Evolutionary conservation across 2,329 filamentous ascomycete species (phyloP).

Genomic region (Domatiomyces globalis): DNA sequence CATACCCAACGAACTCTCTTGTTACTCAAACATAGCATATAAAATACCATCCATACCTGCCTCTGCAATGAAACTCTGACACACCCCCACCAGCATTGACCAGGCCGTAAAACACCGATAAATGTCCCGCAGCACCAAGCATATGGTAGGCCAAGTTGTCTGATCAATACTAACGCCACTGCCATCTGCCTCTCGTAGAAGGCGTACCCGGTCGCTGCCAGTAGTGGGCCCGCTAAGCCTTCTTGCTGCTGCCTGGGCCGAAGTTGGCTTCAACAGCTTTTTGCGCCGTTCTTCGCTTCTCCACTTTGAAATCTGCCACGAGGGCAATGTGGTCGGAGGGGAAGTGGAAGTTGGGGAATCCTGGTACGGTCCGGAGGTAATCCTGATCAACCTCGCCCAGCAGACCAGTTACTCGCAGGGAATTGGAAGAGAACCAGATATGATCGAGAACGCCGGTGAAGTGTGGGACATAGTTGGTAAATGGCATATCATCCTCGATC

Average conservation of each 20-base stretch:
- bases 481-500: slow-evolving; percentile 64
- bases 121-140: not conserved
- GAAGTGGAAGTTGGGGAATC: slow-evolving; percentile 90
- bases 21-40: not conserved
- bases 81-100: not conserved
- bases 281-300: slow-evolving; percentile 63
- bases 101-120: not conserved
- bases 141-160: not conserved
- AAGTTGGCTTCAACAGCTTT: slow-evolving; percentile 54
- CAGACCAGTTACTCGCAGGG: slow-evolving; percentile 66
- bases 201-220: not conserved
- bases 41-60: not conserved
- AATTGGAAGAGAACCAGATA: slow-evolving; percentile 92
- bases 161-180: not conserved
- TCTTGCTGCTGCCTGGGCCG: slow-evolving; percentile 27
- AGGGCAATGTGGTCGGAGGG: slow-evolving; percentile 85
- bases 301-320: slow-evolving; percentile 79
- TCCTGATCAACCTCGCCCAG: slow-evolving; percentile 75
- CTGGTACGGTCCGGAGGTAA: slow-evolving; percentile 73
- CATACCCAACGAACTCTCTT: not conserved
- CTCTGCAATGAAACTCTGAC: not conserved
- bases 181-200: not conserved
- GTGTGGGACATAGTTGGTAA: slow-evolving; percentile 93
- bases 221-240: not conserved
- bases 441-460: slow-evolving; percentile 91